phyloP scores from a whole-genome alignment of 345 rosid genomes.

The Camelina hispida region DNA sequence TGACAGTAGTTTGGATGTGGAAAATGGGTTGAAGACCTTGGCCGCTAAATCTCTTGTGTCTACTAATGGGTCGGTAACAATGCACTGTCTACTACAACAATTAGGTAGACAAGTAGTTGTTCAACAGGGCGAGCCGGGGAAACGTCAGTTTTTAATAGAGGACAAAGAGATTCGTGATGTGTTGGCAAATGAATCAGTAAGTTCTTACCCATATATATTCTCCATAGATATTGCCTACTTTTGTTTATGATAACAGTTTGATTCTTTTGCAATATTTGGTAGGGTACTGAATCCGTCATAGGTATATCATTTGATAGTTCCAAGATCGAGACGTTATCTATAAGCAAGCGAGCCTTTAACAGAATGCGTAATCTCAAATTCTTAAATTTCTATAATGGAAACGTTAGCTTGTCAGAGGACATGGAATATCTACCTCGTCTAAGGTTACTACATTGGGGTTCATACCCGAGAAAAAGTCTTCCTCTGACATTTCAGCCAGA shows the following conservation, averaged over 20 bases:
- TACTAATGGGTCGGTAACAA: background rate
- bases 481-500: constrained; percentile 13
- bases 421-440: constrained; percentile 23
- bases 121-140: constrained; percentile 21
- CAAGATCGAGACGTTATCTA: background rate
- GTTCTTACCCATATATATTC: background rate
- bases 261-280: background rate
- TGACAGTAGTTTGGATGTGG: background rate
- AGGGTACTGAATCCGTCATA: constrained; percentile 34
- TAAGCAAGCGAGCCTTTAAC: background rate
- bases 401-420: background rate
- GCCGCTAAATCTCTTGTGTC: constrained; percentile 29
- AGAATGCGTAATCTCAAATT: constrained; percentile 34
- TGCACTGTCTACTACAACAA: constrained; percentile 42
- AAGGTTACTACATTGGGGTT: constrained; percentile 18
- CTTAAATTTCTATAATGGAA: background rate
- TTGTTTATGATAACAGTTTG: background rate
- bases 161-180: constrained; percentile 30
- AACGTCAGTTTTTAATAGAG: constrained; percentile 29
- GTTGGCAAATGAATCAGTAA: constrained; percentile 20
- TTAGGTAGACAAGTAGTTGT: constrained; percentile 30
- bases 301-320: constrained; percentile 25
- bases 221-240: no score
- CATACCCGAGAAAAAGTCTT: constrained; percentile 24
- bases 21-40: constrained; percentile 1